Base-by-base conservation (phyloP, 192 early-diverging fungal genomes). In the Coemansia reversa region DNA sequence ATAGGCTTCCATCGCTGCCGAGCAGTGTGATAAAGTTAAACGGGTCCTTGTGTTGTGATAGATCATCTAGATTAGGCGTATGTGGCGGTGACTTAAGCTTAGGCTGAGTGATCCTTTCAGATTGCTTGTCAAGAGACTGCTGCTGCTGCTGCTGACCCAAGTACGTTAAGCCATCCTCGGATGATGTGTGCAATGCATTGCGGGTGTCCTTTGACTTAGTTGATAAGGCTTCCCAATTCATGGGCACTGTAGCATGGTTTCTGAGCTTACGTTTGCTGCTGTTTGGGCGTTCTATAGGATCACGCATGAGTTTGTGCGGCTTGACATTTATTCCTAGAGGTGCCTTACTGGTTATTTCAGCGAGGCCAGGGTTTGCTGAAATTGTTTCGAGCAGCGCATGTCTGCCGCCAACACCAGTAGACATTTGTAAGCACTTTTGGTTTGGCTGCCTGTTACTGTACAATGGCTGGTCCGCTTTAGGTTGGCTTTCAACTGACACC, bases 271-370 rank as follows among this genome's bases (percentile, higher is more conserved):
- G 18, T 30, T 57, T 63, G 54, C 11, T 33, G 20, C 0, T 14
- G 22, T n/a, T 27, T 9, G 61, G 16, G 27, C 58, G 72, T 58
- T 62, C 67, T 11, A 27, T 32, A 0, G 54, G 22, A 23, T 58
- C 65, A 22, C 77, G 77, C 39, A 66, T 48, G 2, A 79, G 77
- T 66, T 74, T 80, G n/a, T 72, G 68, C 16, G 77, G 65, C 65
- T 74, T 79, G 62, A 55, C 29, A 39, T 55, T 64, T 23, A 28
- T 25, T 20, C 62, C 24, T n/a, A 42, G 6, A 11, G 51, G 7
- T n/a, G 12, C 50, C 16, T 19, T 51, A 24, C 3, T 19, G 14
- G 61, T 51, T 14, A 0, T 33, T n/a, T 52, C 32, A 7, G 20
- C 51, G 22, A 72, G 58, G 11, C 65, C 62, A 3, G 76, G 77